phyloP scores from a whole-genome alignment of 345 rosid genomes.

The Erysimum cheiranthoides region DNA sequence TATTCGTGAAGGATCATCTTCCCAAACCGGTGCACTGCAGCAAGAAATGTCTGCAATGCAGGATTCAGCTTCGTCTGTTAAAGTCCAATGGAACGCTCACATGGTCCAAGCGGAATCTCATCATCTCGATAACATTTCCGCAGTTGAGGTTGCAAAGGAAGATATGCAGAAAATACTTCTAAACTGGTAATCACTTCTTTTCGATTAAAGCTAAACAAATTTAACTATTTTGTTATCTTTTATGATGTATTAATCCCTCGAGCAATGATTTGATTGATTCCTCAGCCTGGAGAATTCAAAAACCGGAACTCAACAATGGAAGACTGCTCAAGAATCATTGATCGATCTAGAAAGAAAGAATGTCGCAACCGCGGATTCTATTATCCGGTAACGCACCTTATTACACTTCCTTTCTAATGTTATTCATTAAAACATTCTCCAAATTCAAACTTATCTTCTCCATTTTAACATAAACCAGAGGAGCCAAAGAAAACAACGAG shows the following conservation, averaged over 20 bases:
- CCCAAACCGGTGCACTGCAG: constrained; percentile 72
- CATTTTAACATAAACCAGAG: constrained; percentile 50
- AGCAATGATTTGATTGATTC: constrained; percentile 6
- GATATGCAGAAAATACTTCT: constrained; percentile 73
- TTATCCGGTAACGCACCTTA: constrained; percentile 66
- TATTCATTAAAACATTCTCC: not conserved
- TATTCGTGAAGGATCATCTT: constrained; percentile 75
- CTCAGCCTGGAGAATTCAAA: constrained; percentile 66
- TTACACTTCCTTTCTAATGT: not conserved
- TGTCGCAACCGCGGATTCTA: constrained; percentile 76
- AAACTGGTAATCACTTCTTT: constrained; percentile 62
- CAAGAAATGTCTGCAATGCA: constrained; percentile 90
- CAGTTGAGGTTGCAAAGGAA: constrained; percentile 74
- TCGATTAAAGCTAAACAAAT: not conserved
- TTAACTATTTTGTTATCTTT: constrained; percentile 8
- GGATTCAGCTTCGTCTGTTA: constrained; percentile 70
- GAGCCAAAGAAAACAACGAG: constrained; percentile 74
- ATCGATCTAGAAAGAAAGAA: constrained; percentile 67
- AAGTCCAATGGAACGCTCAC: constrained; percentile 76
- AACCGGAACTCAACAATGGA: constrained; percentile 83
- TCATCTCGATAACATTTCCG: constrained; percentile 69
- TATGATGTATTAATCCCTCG: not conserved
- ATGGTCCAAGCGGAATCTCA: constrained; percentile 76
- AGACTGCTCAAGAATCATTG: constrained; percentile 80
- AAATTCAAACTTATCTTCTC: not conserved